Percentiles rank a stretch among this genome's conserved stretches.
Evolutionary conservation across 2,329 filamentous ascomycete genomes (phyloP).

Genomic region (Neofusicoccum sp.): DNA sequence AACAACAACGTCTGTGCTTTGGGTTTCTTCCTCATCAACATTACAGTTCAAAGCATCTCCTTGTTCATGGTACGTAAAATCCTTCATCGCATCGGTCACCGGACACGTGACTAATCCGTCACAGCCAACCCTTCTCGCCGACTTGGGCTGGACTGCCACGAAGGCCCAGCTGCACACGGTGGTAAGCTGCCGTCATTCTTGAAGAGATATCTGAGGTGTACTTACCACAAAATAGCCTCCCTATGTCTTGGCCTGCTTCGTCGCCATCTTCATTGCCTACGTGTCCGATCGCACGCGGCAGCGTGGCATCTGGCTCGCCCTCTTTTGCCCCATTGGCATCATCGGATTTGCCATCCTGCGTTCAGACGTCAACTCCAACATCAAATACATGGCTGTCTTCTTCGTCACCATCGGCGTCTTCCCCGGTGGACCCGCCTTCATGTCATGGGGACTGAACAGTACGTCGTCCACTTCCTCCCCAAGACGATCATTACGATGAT

Average conservation of each 20-base stretch:
- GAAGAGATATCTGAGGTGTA: neutral
- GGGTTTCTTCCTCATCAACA: constrained; percentile 61
- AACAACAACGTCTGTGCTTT: constrained; percentile 60
- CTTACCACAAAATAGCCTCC: constrained; percentile 26
- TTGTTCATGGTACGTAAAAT: constrained; percentile 37
- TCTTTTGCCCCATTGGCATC: constrained; percentile 42
- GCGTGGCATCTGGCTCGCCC: constrained; percentile 37
- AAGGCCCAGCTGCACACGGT: constrained; percentile 41
- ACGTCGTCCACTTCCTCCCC: constrained; percentile 39
- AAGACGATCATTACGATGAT: constrained; percentile 40
- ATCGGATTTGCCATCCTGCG: constrained; percentile 55
- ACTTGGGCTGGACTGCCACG: constrained; percentile 38
- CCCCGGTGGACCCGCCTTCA: constrained; percentile 57
- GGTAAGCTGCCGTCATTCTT: neutral
- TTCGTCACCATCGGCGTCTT: constrained; percentile 57
- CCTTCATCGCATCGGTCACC: constrained; percentile 22
- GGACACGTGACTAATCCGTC: neutral
- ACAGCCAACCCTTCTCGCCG: constrained; percentile 38
- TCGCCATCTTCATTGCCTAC: constrained; percentile 37
- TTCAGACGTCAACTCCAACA: constrained; percentile 42
- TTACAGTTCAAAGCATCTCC: constrained; percentile 54
- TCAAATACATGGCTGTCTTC: constrained; percentile 55
- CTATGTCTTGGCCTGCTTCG: constrained; percentile 37
- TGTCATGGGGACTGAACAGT: constrained; percentile 60
- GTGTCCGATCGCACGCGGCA: constrained; percentile 37